Evolutionary conservation across 441 rosid species (phyloP).

Genomic region (Melastoma candidum): DNA sequence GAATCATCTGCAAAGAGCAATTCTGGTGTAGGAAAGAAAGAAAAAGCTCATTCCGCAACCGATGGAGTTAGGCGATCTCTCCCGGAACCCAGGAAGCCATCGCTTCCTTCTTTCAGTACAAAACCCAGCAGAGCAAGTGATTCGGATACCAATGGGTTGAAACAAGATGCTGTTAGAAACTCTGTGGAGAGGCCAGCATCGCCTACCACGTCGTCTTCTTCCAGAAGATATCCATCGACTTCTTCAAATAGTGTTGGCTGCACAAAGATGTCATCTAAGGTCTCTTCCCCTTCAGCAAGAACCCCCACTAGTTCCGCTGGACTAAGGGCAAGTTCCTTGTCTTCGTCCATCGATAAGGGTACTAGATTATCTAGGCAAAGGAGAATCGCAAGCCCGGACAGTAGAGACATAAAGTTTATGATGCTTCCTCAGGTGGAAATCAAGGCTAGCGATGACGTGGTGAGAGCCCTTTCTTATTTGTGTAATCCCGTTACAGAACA

Average conservation of each 20-base stretch:
- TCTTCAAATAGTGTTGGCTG: slow-evolving; percentile 56
- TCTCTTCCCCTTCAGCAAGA: slow-evolving; percentile 54
- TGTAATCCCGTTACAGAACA: neutral
- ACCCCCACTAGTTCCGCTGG: slow-evolving; percentile 73
- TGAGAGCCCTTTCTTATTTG: slow-evolving; percentile 19
- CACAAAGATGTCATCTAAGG: slow-evolving; percentile 50
- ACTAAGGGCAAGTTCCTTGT: slow-evolving; percentile 48
- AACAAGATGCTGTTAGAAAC: slow-evolving; percentile 37
- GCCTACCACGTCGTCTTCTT: slow-evolving; percentile 41
- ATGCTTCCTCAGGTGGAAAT: slow-evolving; percentile 93
- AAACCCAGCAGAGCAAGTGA: slow-evolving; percentile 38
- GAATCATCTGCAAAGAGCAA: slow-evolving; percentile 21
- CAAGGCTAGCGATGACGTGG: slow-evolving; percentile 94
- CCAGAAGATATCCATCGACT: slow-evolving; percentile 44
- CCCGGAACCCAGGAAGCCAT: slow-evolving; percentile 73
- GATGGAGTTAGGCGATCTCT: slow-evolving; percentile 65
- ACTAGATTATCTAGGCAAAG: slow-evolving; percentile 64
- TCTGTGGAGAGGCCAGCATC: slow-evolving; percentile 40
- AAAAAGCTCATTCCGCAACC: slow-evolving; percentile 24
- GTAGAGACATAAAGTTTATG: slow-evolving; percentile 66
- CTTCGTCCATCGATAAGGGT: slow-evolving; percentile 58
- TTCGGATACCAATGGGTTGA: slow-evolving; percentile 37
- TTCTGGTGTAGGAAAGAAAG: slow-evolving; percentile 31
- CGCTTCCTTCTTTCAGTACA: slow-evolving; percentile 54
- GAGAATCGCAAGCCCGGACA: slow-evolving; percentile 55